phyloP scores from a whole-genome alignment of 78 protist genomes.

The Chrysochromulina parva region DNA sequence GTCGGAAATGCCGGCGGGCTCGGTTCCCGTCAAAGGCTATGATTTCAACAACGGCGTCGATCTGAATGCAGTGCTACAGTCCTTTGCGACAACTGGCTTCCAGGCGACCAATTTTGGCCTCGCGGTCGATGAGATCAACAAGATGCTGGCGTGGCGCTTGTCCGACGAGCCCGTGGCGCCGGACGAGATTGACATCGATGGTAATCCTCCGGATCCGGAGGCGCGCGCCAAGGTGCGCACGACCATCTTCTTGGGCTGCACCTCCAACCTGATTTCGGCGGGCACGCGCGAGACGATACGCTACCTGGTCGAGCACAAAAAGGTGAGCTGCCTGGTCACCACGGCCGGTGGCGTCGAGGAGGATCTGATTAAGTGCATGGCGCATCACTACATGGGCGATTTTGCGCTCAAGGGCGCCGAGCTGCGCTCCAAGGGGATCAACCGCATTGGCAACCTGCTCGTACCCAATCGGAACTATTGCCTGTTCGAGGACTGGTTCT shows the following conservation, averaged over 20 bases:
- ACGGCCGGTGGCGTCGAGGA: conserved; percentile 99
- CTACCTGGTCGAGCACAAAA: conserved; percentile 79
- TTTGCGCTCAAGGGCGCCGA: conserved; percentile 83
- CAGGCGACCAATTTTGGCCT: conserved; percentile 89
- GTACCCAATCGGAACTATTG: conserved; percentile 45
- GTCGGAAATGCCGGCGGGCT: conserved; percentile 28
- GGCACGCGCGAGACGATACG: conserved; percentile 94
- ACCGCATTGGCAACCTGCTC: conserved; percentile 97
- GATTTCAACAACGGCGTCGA: conserved; percentile 74
- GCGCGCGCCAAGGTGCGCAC: conserved; percentile 31
- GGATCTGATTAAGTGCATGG: conserved; percentile 98
- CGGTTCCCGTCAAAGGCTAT: conserved; percentile 55
- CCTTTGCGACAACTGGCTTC: conserved; percentile 81
- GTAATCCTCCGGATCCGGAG: background rate
- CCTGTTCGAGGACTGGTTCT: conserved; percentile 88
- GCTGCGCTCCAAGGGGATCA: conserved; percentile 72
- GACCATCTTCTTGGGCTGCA: conserved; percentile 94
- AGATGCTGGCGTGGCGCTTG: conserved; percentile 77
- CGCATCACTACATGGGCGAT: conserved; percentile 92
- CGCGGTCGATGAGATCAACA: conserved; percentile 87
- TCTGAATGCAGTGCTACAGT: conserved; percentile 62
- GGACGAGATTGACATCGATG: conserved; percentile 40
- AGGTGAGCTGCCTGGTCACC: conserved; percentile 80
- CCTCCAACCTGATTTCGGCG: conserved; percentile 94
- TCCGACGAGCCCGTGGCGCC: conserved; percentile 61